phyloP scores from a whole-genome alignment of 2,329 filamentous ascomycete species.

The Aspergillus versicolor region DNA sequence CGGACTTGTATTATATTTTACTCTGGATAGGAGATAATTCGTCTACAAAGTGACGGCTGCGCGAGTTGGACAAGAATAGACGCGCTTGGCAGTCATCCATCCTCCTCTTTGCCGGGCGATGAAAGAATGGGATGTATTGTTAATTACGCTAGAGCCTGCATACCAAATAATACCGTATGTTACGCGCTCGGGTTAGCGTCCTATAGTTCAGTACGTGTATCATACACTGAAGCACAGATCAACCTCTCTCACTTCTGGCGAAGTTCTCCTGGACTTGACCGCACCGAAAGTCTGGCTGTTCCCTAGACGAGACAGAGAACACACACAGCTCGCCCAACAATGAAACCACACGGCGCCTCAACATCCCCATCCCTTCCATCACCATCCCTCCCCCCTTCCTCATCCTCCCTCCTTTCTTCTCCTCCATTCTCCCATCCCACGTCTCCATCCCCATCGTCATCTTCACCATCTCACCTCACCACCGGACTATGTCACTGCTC shows the following conservation, averaged over 20 bases:
- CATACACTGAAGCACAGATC: not conserved
- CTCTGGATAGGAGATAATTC: not conserved
- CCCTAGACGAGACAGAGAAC: conserved; percentile 24
- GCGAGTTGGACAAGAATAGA: not conserved
- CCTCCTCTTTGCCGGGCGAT: not conserved
- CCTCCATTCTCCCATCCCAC: conserved; percentile 13
- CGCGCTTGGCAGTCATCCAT: not conserved
- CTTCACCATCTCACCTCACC: conserved; percentile 14
- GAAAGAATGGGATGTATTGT: not conserved
- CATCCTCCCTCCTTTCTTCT: conserved; percentile 16
- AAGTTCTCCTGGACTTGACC: conserved; percentile 19
- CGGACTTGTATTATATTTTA: not conserved
- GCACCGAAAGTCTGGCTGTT: conserved; percentile 24
- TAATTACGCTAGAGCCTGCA: not conserved
- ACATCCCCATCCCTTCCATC: conserved; percentile 28
- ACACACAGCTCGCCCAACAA: conserved; percentile 29
- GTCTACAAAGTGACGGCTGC: not conserved
- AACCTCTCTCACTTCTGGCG: conserved; percentile 9
- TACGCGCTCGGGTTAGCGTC: not conserved
- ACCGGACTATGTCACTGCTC: conserved; percentile 33
- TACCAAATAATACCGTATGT: not conserved
- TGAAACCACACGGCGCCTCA: conserved; percentile 29
- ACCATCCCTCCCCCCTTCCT: conserved; percentile 23
- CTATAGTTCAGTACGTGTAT: conserved; percentile 11
- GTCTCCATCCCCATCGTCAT: conserved; percentile 17